phyloP scores from a whole-genome alignment of 164 flowering plant species.

The Brasenia schreberi region DNA sequence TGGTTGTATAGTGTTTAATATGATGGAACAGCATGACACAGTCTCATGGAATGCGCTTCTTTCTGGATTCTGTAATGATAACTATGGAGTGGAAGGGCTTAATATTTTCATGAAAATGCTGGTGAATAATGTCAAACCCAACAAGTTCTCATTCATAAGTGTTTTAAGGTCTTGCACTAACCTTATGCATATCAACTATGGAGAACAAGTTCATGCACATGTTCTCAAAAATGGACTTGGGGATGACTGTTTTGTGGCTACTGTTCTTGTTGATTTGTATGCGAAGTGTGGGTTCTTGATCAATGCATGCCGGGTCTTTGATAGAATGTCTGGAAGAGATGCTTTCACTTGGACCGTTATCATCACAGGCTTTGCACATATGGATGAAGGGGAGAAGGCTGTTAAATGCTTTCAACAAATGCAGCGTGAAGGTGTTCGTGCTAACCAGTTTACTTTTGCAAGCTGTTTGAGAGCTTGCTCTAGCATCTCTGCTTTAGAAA shows the following conservation, averaged over 20 bases:
- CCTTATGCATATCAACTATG: conserved; percentile 9
- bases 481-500: conserved; percentile 24
- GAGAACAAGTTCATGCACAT: conserved; percentile 28
- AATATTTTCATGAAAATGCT: conserved; percentile 28
- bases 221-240: conserved; percentile 17
- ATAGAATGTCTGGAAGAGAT: conserved; percentile 17
- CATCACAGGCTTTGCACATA: conserved; percentile 25
- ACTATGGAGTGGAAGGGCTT: conserved; percentile 16
- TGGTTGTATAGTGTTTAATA: conserved; percentile 26
- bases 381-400: conserved; percentile 32
- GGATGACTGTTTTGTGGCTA: conserved; percentile 21
- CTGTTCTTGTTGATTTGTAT: conserved; percentile 32
- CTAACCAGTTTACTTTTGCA: conserved; percentile 41
- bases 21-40: conserved; percentile 20
- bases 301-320: conserved; percentile 14
- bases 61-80: conserved; percentile 31
- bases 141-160: conserved; percentile 29
- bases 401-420: conserved; percentile 25
- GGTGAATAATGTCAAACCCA: conserved; percentile 26
- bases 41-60: conserved; percentile 44
- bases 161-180: conserved; percentile 22
- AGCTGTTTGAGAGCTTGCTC: conserved; percentile 40
- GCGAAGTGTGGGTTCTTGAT: conserved; percentile 22
- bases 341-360: conserved; percentile 28
- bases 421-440: conserved; percentile 33